Conservation (phyloP, 108 stramenopile genomes). For the Stephanodiscus minutulus region DNA sequence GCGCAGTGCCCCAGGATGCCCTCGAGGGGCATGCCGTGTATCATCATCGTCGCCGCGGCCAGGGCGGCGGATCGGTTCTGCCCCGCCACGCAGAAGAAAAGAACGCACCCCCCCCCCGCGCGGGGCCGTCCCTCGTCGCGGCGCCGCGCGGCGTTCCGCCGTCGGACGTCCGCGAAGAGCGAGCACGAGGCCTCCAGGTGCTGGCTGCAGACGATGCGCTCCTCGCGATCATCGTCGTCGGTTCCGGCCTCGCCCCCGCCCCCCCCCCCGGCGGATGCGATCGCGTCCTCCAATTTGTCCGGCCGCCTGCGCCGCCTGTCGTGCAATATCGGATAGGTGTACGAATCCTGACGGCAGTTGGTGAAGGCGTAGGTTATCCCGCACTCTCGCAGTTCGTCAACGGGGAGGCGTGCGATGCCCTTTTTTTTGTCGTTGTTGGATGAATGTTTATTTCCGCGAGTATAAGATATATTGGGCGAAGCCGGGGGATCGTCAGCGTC, state of each 20-base stretch:
- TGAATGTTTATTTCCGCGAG: too few species aligned
- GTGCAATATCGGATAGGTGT: slow-evolving; percentile 71
- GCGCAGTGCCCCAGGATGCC: slow-evolving; percentile 48
- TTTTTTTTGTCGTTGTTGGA: not conserved
- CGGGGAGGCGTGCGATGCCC: slow-evolving; percentile 66
- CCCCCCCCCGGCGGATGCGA: not conserved
- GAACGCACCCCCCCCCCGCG: slow-evolving; percentile 53
- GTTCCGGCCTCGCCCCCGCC: not conserved
- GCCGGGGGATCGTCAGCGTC: too few species aligned
- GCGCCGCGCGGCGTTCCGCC: slow-evolving; percentile 6
- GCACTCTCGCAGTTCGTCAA: slow-evolving; percentile 62
- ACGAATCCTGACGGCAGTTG: slow-evolving; percentile 69
- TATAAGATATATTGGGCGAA: too few species aligned
- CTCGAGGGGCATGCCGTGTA: slow-evolving; percentile 62
- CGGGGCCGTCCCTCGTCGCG: slow-evolving; percentile 3
- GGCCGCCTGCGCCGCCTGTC: slow-evolving; percentile 35
- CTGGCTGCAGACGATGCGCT: slow-evolving; percentile 37
- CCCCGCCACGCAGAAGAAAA: slow-evolving; percentile 82
- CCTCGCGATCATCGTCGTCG: slow-evolving; percentile 12
- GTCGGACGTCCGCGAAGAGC: slow-evolving; percentile 53
- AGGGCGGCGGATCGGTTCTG: slow-evolving; percentile 63
- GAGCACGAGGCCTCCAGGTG: slow-evolving; percentile 66
- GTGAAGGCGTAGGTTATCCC: slow-evolving; percentile 75
- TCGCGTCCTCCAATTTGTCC: not conserved
- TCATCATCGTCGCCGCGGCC: slow-evolving; percentile 58